Conservation (phyloP, 2,329 filamentous ascomycete species). For the Aspergillus sp. region DNA sequence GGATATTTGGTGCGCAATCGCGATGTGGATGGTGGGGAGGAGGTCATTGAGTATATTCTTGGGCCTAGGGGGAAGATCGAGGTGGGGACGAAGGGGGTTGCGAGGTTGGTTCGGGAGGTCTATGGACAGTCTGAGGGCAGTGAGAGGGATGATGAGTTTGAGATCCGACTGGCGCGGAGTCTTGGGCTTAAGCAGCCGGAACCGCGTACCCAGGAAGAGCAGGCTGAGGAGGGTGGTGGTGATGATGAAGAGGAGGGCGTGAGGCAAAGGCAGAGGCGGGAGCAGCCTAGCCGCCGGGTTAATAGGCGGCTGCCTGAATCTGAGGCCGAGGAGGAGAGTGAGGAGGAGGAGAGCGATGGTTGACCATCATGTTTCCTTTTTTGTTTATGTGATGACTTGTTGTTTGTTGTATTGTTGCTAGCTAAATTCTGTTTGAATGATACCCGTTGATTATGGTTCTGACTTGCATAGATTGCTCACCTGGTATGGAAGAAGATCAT, state of each 20-base stretch:
- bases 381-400: background rate
- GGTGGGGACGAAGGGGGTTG: slow-evolving; percentile 74
- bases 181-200: slow-evolving; percentile 53
- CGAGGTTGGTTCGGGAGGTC: slow-evolving; percentile 64
- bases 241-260: slow-evolving; percentile 1
- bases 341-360: slow-evolving; percentile 15
- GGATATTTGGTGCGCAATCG: slow-evolving; percentile 77
- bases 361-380: background rate
- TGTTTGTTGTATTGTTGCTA: background rate
- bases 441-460: background rate
- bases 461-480: background rate
- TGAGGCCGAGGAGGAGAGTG: slow-evolving; percentile 10
- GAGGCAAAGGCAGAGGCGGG: slow-evolving; percentile 6
- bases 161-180: slow-evolving; percentile 63
- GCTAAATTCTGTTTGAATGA: background rate
- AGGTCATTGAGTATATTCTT: slow-evolving; percentile 77
- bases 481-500: background rate
- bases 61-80: slow-evolving; percentile 85
- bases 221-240: slow-evolving; percentile 10
- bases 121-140: slow-evolving; percentile 45
- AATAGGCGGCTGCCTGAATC: slow-evolving; percentile 1
- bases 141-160: slow-evolving; percentile 50
- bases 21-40: slow-evolving; percentile 71
- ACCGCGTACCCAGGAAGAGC: background rate
- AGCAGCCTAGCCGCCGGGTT: background rate